Conservation (phyloP, 371 early-diverging fungal species). For the Funneliformis caledonium region DNA sequence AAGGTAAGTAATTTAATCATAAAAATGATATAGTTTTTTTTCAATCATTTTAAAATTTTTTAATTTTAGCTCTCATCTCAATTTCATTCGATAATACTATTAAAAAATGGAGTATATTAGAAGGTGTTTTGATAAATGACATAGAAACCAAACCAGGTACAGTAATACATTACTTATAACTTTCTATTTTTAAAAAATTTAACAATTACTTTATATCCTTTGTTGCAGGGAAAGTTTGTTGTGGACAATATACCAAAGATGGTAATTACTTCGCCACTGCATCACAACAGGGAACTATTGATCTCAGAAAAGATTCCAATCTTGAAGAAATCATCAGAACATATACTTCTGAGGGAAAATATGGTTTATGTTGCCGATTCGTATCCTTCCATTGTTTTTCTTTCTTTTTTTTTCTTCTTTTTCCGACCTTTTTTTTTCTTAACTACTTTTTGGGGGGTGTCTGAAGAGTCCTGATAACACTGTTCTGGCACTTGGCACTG, state of each 20-base stretch:
- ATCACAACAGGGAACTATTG: constrained; percentile 5
- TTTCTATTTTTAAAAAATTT: neutral
- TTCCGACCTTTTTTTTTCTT: neutral
- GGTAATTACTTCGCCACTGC: constrained; percentile 16
- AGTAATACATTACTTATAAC: neutral
- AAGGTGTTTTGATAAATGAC: neutral
- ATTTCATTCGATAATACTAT: constrained; percentile 33
- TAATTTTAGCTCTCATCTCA: neutral
- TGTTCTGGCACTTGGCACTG: constrained; percentile 26
- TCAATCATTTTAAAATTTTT: neutral
- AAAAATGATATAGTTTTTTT: neutral
- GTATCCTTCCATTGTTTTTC: constrained; percentile 28
- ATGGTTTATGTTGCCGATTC: constrained; percentile 25
- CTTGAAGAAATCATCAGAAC: neutral
- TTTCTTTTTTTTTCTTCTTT: neutral
- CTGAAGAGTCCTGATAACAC: constrained; percentile 32
- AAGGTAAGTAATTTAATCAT: neutral
- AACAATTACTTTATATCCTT: neutral
- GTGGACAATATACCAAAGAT: constrained; percentile 28
- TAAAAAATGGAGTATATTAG: constrained; percentile 13
- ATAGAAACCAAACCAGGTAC: constrained; percentile 15
- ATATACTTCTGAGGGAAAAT: constrained; percentile 20
- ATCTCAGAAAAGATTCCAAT: neutral
- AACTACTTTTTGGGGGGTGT: neutral
- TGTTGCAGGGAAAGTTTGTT: constrained; percentile 19